These are phyloP conservation scores for Phellopilus nigrolimitatus DNA, from an alignment of 1,284 basidiomycete species.

Conservation along the genomic window DNA sequence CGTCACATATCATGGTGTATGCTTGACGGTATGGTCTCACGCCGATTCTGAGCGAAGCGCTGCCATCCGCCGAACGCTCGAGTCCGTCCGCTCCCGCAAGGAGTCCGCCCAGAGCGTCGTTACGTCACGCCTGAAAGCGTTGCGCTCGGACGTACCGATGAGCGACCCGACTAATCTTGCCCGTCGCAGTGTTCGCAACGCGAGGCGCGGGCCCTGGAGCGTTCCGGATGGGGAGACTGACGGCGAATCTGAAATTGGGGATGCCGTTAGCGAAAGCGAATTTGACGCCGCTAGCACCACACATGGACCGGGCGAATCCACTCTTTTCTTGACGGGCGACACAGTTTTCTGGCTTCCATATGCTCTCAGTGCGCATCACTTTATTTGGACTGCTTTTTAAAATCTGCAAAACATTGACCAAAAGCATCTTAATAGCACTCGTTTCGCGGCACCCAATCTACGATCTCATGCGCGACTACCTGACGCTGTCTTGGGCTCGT, in stretches of 20 bases:
- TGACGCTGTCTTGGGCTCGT: conserved; percentile 88
- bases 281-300: conserved; percentile 72
- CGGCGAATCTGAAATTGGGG: conserved; percentile 62
- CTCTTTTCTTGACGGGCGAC: conserved; percentile 79
- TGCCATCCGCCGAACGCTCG: conserved; percentile 77
- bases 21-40: conserved; percentile 90
- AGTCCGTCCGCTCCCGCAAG: conserved; percentile 69
- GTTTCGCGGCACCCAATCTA: conserved; percentile 91
- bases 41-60: conserved; percentile 81
- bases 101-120: conserved; percentile 71
- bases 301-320: conserved; percentile 79
- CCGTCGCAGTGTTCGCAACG: conserved; percentile 49
- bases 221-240: conserved; percentile 68
- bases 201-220: conserved; percentile 64
- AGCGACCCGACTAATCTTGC: conserved; percentile 51
- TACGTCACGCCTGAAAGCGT: conserved; percentile 57
- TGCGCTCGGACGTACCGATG: conserved; percentile 43
- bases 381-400: conserved; percentile 24
- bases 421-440: conserved; percentile 47
- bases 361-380: conserved; percentile 66
- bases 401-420: conserved; percentile 13
- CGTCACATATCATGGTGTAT: conserved; percentile 83
- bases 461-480: conserved; percentile 89
- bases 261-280: conserved; percentile 76
- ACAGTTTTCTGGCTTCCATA: conserved; percentile 93